Evolutionary conservation across 768 basidiomycete species (phyloP).

Genomic region (Hortiboletus campestris): DNA sequence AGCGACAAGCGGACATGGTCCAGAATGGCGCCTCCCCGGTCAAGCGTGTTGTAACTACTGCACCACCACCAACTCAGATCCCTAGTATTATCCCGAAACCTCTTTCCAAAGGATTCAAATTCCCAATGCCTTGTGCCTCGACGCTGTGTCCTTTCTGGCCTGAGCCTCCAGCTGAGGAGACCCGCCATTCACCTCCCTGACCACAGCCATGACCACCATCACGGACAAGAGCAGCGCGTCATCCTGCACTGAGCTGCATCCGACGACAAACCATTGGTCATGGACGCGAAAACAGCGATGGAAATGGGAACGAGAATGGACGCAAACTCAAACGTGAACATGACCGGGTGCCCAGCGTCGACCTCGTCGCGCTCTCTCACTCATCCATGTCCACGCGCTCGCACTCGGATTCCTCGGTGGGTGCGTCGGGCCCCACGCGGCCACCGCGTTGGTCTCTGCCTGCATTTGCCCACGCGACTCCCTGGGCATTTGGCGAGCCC

Average conservation of each 20-base stretch:
- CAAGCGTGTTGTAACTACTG: neutral
- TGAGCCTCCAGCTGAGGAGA: neutral
- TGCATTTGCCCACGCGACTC: neutral
- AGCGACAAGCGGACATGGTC: neutral
- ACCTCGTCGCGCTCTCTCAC: conserved; percentile 19
- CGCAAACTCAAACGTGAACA: neutral
- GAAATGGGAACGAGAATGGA: neutral
- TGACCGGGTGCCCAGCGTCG: conserved; percentile 18
- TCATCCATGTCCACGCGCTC: conserved; percentile 14
- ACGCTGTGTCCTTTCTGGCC: conserved; percentile 21
- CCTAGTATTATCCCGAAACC: neutral
- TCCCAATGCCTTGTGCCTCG: conserved; percentile 17
- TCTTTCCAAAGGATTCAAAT: conserved; percentile 1
- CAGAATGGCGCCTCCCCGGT: neutral
- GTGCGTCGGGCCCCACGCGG: neutral
- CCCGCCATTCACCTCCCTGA: neutral
- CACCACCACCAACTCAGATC: neutral
- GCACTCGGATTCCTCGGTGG: conserved; percentile 8
- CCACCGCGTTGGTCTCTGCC: conserved; percentile 23
- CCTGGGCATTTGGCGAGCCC: conserved; percentile 1
- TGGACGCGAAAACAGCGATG: neutral
- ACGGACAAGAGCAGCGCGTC: conserved; percentile 1
- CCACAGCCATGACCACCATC: neutral
- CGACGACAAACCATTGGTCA: conserved; percentile 18
- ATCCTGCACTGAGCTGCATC: conserved; percentile 9